Conservation (phyloP, 140 eudicot genomes). For the Oenanthe javanica region DNA sequence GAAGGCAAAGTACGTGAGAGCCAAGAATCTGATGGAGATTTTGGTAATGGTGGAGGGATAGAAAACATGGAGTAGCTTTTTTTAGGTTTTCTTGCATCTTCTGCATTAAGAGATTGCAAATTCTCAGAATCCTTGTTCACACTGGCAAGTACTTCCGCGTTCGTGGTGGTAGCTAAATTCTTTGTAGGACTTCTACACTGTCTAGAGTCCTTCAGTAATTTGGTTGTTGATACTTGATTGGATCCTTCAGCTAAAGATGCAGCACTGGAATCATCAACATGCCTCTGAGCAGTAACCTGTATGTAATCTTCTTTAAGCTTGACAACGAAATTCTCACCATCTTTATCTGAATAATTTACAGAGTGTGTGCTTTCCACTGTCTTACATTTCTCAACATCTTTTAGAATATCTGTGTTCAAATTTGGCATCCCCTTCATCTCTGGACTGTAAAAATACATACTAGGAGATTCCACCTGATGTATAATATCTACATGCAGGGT, state of each 20-base stretch:
- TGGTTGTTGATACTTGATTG: slow-evolving; percentile 14
- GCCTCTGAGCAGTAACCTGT: slow-evolving; percentile 5
- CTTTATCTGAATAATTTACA: slow-evolving; percentile 10
- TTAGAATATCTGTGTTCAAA: slow-evolving; percentile 13
- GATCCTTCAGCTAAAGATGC: slow-evolving; percentile 18
- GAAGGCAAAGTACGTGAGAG: slow-evolving; percentile 75
- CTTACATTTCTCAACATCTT: slow-evolving; percentile 6
- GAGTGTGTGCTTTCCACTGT: not conserved
- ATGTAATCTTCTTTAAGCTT: slow-evolving; percentile 1
- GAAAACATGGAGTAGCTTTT: slow-evolving; percentile 18
- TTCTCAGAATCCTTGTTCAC: slow-evolving; percentile 7
- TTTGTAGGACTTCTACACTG: slow-evolving; percentile 14
- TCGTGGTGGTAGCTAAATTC: slow-evolving; percentile 11
- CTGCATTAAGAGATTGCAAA: slow-evolving; percentile 8
- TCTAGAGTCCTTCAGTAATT: slow-evolving; percentile 4
- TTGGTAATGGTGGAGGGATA: slow-evolving; percentile 66
- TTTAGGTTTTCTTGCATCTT: slow-evolving; percentile 20
- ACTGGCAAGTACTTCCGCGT: slow-evolving; percentile 5
- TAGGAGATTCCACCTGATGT: slow-evolving; percentile 32
- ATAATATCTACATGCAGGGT: slow-evolving; percentile 61
- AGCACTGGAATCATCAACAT: slow-evolving; percentile 5
- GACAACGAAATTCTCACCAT: slow-evolving; percentile 11
- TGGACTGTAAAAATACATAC: slow-evolving; percentile 13
- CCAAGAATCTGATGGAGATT: slow-evolving; percentile 97
- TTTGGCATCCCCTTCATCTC: slow-evolving; percentile 14